phyloP scores from a whole-genome alignment of 306 rosid species.

The Lathyrus aphaca region DNA sequence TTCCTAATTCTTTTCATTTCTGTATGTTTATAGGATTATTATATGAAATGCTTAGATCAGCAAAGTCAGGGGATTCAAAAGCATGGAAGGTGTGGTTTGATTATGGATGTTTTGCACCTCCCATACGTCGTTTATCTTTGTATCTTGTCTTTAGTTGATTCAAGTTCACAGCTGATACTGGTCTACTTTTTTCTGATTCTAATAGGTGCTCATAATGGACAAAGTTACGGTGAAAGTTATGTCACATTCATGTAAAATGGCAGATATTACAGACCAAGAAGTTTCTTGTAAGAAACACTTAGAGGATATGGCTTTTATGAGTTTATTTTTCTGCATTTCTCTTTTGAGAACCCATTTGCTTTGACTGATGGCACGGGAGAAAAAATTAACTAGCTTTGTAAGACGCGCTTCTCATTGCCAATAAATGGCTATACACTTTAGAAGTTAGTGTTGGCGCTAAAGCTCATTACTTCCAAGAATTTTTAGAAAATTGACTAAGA shows the following conservation, averaged over 20 bases:
- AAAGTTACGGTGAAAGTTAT: constrained; percentile 91
- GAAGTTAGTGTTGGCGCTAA: not conserved
- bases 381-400: constrained; percentile 7
- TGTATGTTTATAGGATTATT: constrained; percentile 57
- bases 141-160: constrained; percentile 8
- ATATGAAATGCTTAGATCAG: constrained; percentile 85
- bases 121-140: constrained; percentile 5
- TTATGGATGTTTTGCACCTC: constrained; percentile 5
- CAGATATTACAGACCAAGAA: constrained; percentile 97
- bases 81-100: constrained; percentile 79
- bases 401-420: constrained; percentile 6
- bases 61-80: constrained; percentile 73
- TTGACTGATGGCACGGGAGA: not conserved
- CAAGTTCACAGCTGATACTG: constrained; percentile 20
- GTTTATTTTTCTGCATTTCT: constrained; percentile 17
- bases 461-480: not conserved
- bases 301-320: not conserved
- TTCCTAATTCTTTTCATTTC: constrained; percentile 22
- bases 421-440: not conserved
- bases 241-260: constrained; percentile 97
- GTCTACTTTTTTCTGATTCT: constrained; percentile 14
- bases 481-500: not conserved
- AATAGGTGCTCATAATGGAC: constrained; percentile 92
- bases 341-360: constrained; percentile 4
- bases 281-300: constrained; percentile 72